A percentile compares a stretch with the other conserved stretches of the same genome.
phyloP scores from a whole-genome alignment of 2,329 filamentous ascomycete species.

The Stachybotrys echinatus region DNA sequence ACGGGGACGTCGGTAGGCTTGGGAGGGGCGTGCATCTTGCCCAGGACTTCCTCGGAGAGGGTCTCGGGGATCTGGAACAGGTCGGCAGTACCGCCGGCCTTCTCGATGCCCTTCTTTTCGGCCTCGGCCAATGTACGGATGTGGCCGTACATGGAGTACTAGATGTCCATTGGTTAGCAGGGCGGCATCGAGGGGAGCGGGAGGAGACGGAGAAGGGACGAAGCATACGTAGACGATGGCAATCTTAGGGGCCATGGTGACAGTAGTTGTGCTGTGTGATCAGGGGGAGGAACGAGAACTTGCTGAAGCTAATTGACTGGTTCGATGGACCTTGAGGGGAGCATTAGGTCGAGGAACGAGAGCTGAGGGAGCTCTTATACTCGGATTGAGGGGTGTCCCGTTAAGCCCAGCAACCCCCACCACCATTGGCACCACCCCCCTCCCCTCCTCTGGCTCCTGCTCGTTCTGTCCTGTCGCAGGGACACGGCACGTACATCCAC shows the following conservation, averaged over 20 bases:
- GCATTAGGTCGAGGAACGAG: conserved; percentile 2
- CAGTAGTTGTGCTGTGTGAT: conserved; percentile 6
- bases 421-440: neutral
- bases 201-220: conserved; percentile 6
- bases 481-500: neutral
- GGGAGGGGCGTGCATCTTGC: conserved; percentile 84
- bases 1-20: conserved; percentile 66
- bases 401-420: neutral
- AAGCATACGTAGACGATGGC: conserved; percentile 78
- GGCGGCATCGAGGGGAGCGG: too few species aligned
- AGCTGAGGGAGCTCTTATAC: neutral
- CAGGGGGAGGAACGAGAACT: neutral
- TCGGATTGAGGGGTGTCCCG: neutral
- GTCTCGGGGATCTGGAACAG: conserved; percentile 89
- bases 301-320: too few species aligned
- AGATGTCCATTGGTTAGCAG: conserved; percentile 8
- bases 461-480: neutral
- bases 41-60: conserved; percentile 73
- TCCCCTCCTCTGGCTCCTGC: neutral
- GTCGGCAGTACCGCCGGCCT: conserved; percentile 75
- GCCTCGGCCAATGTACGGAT: conserved; percentile 78
- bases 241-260: conserved; percentile 81
- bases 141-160: conserved; percentile 96
- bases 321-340: conserved; percentile 1
- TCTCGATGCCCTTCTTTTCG: conserved; percentile 85